phyloP scores from a whole-genome alignment of 2,329 filamentous ascomycete species.

The Coccinonectria pachysandricola region DNA sequence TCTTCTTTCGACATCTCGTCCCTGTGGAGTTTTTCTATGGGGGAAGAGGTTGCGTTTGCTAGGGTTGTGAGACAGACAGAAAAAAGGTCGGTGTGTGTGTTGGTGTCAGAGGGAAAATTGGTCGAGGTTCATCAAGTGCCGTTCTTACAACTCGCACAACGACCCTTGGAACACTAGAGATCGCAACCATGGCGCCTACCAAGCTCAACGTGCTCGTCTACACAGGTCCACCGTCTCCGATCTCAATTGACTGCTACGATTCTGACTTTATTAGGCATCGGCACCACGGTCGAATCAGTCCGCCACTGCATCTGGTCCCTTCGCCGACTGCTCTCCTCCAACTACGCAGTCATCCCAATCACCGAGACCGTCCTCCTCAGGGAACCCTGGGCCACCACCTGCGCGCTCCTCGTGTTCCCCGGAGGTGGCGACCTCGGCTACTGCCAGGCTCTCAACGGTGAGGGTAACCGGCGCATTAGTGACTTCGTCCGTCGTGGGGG shows the following conservation, averaged over 20 bases:
- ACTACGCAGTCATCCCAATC: slow-evolving; percentile 87
- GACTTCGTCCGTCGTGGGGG: slow-evolving; percentile 83
- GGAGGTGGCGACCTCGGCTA: slow-evolving; percentile 93
- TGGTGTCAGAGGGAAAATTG: slow-evolving; percentile 16
- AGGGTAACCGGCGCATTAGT: slow-evolving; percentile 73
- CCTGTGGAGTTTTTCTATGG: slow-evolving; percentile 1
- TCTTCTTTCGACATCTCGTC: slow-evolving; percentile 42
- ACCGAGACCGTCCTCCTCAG: slow-evolving; percentile 69
- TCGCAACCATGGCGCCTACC: slow-evolving; percentile 50
- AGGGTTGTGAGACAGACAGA: slow-evolving; percentile 4
- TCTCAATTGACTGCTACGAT: slow-evolving; percentile 1
- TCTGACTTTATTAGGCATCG: slow-evolving; percentile 50
- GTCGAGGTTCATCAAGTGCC: slow-evolving; percentile 16
- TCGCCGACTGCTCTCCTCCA: slow-evolving; percentile 72
- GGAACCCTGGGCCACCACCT: slow-evolving; percentile 83
- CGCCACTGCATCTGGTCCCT: slow-evolving; percentile 82
- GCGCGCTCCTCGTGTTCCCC: slow-evolving; percentile 82
- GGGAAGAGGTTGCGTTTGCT: too few species aligned
- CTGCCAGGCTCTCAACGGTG: slow-evolving; percentile 76
- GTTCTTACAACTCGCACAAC: slow-evolving; percentile 2
- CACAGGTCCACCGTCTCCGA: slow-evolving; percentile 50
- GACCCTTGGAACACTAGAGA: too few species aligned
- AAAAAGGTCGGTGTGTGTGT: slow-evolving; percentile 8
- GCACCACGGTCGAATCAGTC: slow-evolving; percentile 79
- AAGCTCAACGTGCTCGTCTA: slow-evolving; percentile 91